Conservation (phyloP, 371 early-diverging fungal genomes). For the Chytridiales sp. region DNA sequence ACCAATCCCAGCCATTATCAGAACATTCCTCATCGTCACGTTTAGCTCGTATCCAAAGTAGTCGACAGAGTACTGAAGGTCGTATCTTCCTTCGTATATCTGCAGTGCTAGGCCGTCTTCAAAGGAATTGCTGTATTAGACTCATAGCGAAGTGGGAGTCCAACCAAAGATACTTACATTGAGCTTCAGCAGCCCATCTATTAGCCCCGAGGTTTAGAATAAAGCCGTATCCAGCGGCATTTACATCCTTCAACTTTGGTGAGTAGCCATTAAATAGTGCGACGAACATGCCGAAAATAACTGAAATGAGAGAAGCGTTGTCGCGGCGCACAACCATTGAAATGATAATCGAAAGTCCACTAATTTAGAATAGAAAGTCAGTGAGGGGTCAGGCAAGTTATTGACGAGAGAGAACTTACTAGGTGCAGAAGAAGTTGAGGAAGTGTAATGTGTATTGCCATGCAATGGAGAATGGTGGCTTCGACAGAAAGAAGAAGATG, state of each 20-base stretch:
- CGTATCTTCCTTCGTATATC: too few relatives aligned
- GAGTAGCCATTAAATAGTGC: conserved; percentile 45
- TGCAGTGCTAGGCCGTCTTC: too few relatives aligned
- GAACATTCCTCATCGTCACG: background rate
- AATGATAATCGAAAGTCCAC: conserved; percentile 36
- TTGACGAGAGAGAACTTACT: conserved; percentile 20
- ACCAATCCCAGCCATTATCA: conserved; percentile 6
- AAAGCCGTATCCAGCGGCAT: conserved; percentile 28
- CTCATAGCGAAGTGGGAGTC: too few relatives aligned
- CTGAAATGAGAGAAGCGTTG: conserved; percentile 41
- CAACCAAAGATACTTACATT: conserved; percentile 14
- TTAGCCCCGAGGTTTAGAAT: conserved; percentile 20
- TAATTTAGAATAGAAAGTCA: background rate
- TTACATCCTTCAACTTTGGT: conserved; percentile 29
- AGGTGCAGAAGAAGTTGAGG: conserved; percentile 44
- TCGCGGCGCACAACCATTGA: conserved; percentile 34
- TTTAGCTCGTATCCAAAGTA: conserved; percentile 1
- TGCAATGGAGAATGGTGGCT: conserved; percentile 27
- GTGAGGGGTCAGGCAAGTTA: background rate
- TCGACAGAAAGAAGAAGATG: conserved; percentile 37
- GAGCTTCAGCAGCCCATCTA: conserved; percentile 25
- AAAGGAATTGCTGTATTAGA: too few relatives aligned
- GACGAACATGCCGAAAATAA: conserved; percentile 33
- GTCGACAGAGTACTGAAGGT: background rate
- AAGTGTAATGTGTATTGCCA: conserved; percentile 33